Evolutionary conservation across 2,329 filamentous ascomycete species (phyloP), one percentile per base, ranked within the genome.

Genomic region (Botrytis paeoniae): DNA sequence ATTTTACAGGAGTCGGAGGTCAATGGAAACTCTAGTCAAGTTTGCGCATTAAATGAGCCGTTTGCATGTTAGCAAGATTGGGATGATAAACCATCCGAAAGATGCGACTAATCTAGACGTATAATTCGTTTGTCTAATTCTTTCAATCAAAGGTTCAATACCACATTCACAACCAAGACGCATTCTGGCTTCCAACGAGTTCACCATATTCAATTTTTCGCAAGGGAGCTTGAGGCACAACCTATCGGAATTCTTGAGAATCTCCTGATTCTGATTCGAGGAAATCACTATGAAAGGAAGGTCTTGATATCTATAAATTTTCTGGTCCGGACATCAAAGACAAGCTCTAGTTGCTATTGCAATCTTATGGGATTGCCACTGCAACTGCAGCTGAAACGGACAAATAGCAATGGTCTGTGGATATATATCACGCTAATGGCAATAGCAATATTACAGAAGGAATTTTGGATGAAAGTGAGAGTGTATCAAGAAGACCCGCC

Each of bases 11-110:
- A 51, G 2, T n/a, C 5, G 22, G 4, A 14, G 8, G 5, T 7
- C 12, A 3, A 51, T 14, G 5, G 10, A n/a, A 48, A 4, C 45
- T 22, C 45, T 10, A 48, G 45, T 48, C 45, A 10, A 25, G 45
- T 3, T 6, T 51, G 48, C 25, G 12, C 48, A 14, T 51, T 25
- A 1, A 9, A 12, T 3, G 45, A 25, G 22, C 9, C 22, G 22
- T 51, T 25, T 5, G 2, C 12, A 51, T 51, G 10, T 6, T n/a
- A 14, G 5, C 1, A n/a, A 51, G 48, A n/a, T 3, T 2, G 5
- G 4, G 4, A n/a, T 14, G 0, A 3, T 16, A 2, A n/a, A 51
- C 0, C 6, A 2, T 51, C 48, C 5, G 25, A 5, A 14, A 1
- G 22, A 10, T 14, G 22, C 45, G 10, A 0, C 22, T 51, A 14